Percentiles rank a stretch among this genome's conserved stretches.
Conservation (phyloP, 1,284 basidiomycete genomes). For the Malassezia pachydermatis region DNA sequence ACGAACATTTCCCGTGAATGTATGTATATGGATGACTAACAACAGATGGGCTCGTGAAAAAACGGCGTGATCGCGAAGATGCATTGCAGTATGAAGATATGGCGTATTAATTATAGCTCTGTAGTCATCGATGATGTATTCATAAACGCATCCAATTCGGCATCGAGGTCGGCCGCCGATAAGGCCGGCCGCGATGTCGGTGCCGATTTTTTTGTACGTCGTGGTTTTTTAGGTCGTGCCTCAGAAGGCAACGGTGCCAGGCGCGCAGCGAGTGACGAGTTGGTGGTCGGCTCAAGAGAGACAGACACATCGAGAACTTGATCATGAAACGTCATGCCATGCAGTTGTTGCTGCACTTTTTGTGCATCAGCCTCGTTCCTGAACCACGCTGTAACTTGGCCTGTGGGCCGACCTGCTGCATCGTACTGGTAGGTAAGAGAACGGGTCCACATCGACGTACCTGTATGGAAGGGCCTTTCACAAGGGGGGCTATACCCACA, state of each 20-base stretch:
- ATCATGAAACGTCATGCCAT: neutral
- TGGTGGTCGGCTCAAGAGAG: no score
- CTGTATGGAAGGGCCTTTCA: conserved; percentile 4
- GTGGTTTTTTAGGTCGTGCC: no score
- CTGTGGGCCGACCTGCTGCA: conserved; percentile 10
- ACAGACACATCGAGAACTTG: conserved; percentile 2
- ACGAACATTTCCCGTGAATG: conserved; percentile 37
- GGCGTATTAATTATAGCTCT: neutral
- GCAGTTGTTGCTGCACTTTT: neutral
- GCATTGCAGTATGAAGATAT: conserved; percentile 5
- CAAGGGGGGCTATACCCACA: neutral
- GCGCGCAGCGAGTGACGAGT: no score
- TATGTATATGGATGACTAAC: neutral
- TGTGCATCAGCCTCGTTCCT: neutral
- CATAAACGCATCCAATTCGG: conserved; percentile 13
- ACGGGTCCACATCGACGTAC: neutral
- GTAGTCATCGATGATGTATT: conserved; percentile 5
- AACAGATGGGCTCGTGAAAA: conserved; percentile 9
- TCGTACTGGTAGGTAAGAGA: conserved; percentile 2
- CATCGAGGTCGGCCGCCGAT: conserved; percentile 4
- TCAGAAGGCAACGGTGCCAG: no score
- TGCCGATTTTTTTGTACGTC: neutral
- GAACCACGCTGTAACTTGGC: conserved; percentile 5
- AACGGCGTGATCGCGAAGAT: conserved; percentile 17
- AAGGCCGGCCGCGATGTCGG: neutral